A percentile compares a stretch with the other conserved stretches of the same genome.
These are phyloP conservation scores for Pulveroboletus ravenelii DNA, from an alignment of 768 basidiomycete genomes.

Conservation along the genomic window DNA sequence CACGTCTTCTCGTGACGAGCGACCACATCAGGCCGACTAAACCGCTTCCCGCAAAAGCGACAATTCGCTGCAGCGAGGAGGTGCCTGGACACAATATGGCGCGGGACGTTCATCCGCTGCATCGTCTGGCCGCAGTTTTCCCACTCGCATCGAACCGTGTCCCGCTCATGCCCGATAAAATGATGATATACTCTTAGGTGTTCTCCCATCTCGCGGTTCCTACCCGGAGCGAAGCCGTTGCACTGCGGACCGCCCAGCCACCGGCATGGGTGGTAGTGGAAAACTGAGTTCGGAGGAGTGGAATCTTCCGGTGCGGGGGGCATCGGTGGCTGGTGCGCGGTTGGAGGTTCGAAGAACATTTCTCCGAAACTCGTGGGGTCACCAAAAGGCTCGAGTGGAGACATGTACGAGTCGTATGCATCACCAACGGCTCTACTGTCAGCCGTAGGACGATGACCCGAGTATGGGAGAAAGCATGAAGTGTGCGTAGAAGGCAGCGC, in stretches of 20 bases:
- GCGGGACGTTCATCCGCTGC: constrained; percentile 30
- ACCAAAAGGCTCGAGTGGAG: neutral
- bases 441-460: neutral
- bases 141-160: constrained; percentile 23
- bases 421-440: neutral
- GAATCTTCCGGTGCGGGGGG: constrained; percentile 11
- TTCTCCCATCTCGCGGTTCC: constrained; percentile 29
- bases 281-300: neutral
- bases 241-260: constrained; percentile 24
- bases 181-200: constrained; percentile 18
- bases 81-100: constrained; percentile 27
- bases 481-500: neutral
- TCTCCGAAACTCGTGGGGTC: neutral
- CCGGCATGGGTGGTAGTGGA: constrained; percentile 13
- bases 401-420: neutral
- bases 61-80: constrained; percentile 22
- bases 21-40: constrained; percentile 27
- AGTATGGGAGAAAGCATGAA: neutral
- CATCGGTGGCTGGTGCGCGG: constrained; percentile 11
- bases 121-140: constrained; percentile 17
- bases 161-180: constrained; percentile 27
- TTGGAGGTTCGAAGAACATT: neutral
- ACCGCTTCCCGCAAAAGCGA: constrained; percentile 19
- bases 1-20: constrained; percentile 25
- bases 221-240: constrained; percentile 23